Evolutionary conservation across 768 basidiomycete genomes (phyloP).

Genomic region (Trametes cubensis): DNA sequence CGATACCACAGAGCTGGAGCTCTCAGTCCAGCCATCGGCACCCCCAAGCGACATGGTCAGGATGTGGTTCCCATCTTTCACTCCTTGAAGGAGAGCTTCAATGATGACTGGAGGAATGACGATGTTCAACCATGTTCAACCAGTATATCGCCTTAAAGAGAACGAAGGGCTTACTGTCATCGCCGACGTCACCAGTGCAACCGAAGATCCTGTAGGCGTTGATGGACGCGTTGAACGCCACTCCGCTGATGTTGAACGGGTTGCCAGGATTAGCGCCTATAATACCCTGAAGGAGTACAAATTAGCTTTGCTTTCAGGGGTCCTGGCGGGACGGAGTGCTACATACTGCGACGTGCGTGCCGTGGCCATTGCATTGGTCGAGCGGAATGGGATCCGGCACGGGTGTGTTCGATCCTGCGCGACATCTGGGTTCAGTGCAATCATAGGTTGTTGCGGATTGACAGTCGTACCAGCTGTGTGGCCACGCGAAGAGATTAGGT

Average conservation of each 20-base stretch:
- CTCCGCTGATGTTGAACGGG: conserved; percentile 67
- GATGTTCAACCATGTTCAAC: neutral
- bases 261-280: conserved; percentile 65
- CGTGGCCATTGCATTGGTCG: conserved; percentile 50
- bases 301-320: conserved; percentile 27
- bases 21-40: conserved; percentile 64
- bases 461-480: neutral
- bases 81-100: conserved; percentile 54
- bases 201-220: conserved; percentile 62
- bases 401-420: conserved; percentile 50
- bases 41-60: conserved; percentile 70
- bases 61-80: conserved; percentile 59
- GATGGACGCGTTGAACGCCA: conserved; percentile 62
- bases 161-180: conserved; percentile 47
- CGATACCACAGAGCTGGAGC: conserved; percentile 54
- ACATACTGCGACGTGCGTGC: conserved; percentile 57
- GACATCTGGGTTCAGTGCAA: conserved; percentile 22
- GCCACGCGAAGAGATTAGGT: neutral
- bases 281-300: conserved; percentile 55
- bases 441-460: neutral
- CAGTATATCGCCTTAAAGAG: conserved; percentile 31
- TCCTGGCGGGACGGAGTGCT: conserved; percentile 14
- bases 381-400: conserved; percentile 55
- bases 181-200: conserved; percentile 52
- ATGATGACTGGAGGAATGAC: conserved; percentile 39